Evolutionary conservation across 345 rosid genomes (phyloP), one percentile per base, ranked within the genome.

Genomic region (Garcia nutans): DNA sequence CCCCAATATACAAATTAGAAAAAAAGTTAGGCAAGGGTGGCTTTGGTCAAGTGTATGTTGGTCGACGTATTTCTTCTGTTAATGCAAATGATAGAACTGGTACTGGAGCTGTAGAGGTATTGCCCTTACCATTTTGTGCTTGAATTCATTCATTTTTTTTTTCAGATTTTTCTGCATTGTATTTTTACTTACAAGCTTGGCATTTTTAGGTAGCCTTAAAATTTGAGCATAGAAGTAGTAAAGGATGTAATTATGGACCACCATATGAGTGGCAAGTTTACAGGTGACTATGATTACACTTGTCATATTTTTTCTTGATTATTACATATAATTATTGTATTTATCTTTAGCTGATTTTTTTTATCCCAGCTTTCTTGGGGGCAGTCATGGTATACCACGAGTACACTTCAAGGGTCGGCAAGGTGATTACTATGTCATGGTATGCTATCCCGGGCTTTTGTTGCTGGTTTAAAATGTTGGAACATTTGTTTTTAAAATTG

Each of bases 231-330:
- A 86, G 90, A 67, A 92, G 89, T 74, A 93, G 98, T 77, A 96
- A 96, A 85, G 99, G 99, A 63, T 93, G 99, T 84, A 96, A 87
- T 75, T 88, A 88, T 84, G 98, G 99, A 74, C 99, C 98, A 20
- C 99, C 99, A 62, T 84, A 89, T 49, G 98, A 96, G 88, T 96
- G 99, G 99, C 97, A 92, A 83, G 97, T 96, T 71, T 96, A 96
- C 90, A 87, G 86, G 99, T 93, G 79, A 77, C 90, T 77, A 41
- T 70, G 75, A 57, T 64, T 28, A 23, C 68, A 28, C 23, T 37
- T 56, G 24, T 65, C 61, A 22, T 41, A 12, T 71, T 42, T 69
- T 71, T 16, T 64, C 56, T 31, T 65, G 31, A n/a, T 44, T 42
- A 42, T 28, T 47, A 11, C 68, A 20, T 31, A 37, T 20, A 70